These are phyloP conservation scores for Amanita thiersii DNA, from an alignment of 768 basidiomycete species.

Conservation along the genomic window DNA sequence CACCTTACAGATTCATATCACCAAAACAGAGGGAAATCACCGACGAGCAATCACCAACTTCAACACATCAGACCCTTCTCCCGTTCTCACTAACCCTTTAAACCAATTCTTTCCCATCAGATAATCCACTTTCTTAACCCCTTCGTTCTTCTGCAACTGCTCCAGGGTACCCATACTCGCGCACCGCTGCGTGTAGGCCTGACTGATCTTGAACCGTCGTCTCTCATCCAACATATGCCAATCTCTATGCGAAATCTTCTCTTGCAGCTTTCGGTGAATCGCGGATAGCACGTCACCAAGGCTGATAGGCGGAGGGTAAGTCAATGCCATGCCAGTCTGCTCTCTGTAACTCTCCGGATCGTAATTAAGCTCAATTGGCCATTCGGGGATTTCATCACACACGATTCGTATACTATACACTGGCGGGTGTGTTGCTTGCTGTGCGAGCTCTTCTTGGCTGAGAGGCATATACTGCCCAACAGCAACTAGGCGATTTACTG, in stretches of 20 bases:
- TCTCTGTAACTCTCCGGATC: conserved; percentile 3
- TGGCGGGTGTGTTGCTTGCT: conserved; percentile 4
- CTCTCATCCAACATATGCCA: conserved; percentile 4
- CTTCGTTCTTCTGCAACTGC: conserved; percentile 6
- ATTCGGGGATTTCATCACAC: conserved; percentile 5
- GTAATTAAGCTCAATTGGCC: conserved; percentile 4
- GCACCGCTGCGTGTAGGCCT: conserved; percentile 9
- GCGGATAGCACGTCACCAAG: conserved; percentile 9
- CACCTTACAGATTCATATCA: too few species aligned
- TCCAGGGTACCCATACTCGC: background rate
- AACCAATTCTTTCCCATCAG: conserved; percentile 11
- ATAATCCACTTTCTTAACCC: conserved; percentile 12
- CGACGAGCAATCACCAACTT: conserved; percentile 9
- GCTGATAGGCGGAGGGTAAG: conserved; percentile 9
- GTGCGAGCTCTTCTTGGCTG: background rate
- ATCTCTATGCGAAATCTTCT: conserved; percentile 8
- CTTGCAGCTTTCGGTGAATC: conserved; percentile 8
- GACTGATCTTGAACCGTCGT: conserved; percentile 1
- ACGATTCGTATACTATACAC: conserved; percentile 3
- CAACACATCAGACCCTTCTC: conserved; percentile 4
- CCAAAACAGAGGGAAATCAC: too few species aligned
- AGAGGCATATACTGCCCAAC: background rate
- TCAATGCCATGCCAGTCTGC: conserved; percentile 3
- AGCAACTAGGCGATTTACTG: background rate
- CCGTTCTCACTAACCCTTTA: conserved; percentile 8